Percentiles rank a stretch among this genome's conserved stretches.
These are phyloP conservation scores for Melaleuca quinquenervia DNA, from an alignment of 345 rosid genomes.

Conservation along the genomic window DNA sequence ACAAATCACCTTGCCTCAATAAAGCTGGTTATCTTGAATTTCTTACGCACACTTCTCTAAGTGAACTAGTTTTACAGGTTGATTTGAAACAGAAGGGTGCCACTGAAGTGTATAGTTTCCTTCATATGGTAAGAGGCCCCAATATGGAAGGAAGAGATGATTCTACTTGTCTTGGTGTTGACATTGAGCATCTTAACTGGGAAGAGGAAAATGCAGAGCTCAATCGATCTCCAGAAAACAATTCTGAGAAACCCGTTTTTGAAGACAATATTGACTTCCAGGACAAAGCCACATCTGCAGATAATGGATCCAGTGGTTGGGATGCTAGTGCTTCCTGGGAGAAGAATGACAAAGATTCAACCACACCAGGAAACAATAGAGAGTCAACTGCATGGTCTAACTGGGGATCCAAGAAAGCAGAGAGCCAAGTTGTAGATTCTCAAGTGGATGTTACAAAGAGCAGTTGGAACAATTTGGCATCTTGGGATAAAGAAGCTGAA, in stretches of 20 bases:
- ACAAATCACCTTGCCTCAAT: not conserved
- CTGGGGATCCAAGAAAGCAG: not conserved
- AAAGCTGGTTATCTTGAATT: not conserved
- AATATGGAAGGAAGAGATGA: conserved; percentile 12
- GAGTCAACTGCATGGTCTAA: not conserved
- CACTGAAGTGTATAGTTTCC: conserved; percentile 59
- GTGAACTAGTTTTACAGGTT: conserved; percentile 20
- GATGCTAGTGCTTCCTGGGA: conserved; percentile 7
- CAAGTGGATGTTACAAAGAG: not conserved
- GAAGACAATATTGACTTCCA: conserved; percentile 50
- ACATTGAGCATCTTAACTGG: conserved; percentile 42
- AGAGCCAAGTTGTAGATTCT: not conserved
- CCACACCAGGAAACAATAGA: not conserved
- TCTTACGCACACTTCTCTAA: not conserved
- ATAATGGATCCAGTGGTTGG: conserved; percentile 8
- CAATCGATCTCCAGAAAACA: conserved; percentile 62
- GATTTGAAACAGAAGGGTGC: conserved; percentile 24
- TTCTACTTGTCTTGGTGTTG: conserved; percentile 68
- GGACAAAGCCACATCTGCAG: not conserved
- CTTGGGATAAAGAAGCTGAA: not conserved
- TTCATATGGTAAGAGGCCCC: conserved; percentile 55
- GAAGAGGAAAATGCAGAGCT: conserved; percentile 51
- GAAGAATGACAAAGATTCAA: not conserved
- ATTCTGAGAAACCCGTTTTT: conserved; percentile 43
- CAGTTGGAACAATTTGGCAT: not conserved